A percentile compares a stretch with the other conserved stretches of the same genome.
phyloP scores from a whole-genome alignment of 2,329 filamentous ascomycete species.

The Lomentospora prolificans region DNA sequence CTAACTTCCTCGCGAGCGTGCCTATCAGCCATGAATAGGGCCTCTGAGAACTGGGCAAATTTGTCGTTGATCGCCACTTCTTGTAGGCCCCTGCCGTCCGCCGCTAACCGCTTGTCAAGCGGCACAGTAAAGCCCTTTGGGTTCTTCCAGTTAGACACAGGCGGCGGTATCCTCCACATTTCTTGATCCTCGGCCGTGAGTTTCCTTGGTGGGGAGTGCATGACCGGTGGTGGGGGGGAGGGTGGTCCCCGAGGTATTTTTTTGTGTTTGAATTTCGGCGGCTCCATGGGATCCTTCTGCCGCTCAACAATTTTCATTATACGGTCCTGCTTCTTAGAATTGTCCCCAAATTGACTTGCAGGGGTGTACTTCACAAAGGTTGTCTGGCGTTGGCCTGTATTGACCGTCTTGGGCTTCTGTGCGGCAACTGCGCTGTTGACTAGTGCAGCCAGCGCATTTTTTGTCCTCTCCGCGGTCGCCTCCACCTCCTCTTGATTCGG shows the following conservation, averaged over 20 bases:
- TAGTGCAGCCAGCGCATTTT: constrained; percentile 71
- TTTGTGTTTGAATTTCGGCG: constrained; percentile 98
- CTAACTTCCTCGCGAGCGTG: constrained; percentile 94
- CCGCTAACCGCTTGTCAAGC: constrained; percentile 87
- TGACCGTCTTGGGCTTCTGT: constrained; percentile 93
- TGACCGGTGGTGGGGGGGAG: constrained; percentile 82
- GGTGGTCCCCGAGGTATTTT: constrained; percentile 91
- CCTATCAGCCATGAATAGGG: constrained; percentile 84
- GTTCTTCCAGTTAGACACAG: constrained; percentile 98
- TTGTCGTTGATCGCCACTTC: constrained; percentile 98
- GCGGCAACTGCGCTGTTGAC: constrained; percentile 80
- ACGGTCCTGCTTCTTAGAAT: constrained; percentile 78
- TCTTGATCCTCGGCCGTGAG: constrained; percentile 96
- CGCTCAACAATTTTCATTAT: constrained; percentile 98
- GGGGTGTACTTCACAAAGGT: constrained; percentile 95
- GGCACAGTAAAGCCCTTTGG: constrained; percentile 96
- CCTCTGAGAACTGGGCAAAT: constrained; percentile 92
- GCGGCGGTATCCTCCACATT: constrained; percentile 80
- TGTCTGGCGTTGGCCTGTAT: constrained; percentile 69
- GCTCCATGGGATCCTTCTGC: constrained; percentile 85
- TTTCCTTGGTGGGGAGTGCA: constrained; percentile 91
- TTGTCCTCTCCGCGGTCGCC: constrained; percentile 78
- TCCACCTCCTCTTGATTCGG: constrained; percentile 78
- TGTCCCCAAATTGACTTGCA: constrained; percentile 88
- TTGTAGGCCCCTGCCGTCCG: constrained; percentile 83